Evolutionary conservation across 2,329 filamentous ascomycete genomes (phyloP), one percentile per base, ranked within the genome.

Genomic region (Penicillium sp.): DNA sequence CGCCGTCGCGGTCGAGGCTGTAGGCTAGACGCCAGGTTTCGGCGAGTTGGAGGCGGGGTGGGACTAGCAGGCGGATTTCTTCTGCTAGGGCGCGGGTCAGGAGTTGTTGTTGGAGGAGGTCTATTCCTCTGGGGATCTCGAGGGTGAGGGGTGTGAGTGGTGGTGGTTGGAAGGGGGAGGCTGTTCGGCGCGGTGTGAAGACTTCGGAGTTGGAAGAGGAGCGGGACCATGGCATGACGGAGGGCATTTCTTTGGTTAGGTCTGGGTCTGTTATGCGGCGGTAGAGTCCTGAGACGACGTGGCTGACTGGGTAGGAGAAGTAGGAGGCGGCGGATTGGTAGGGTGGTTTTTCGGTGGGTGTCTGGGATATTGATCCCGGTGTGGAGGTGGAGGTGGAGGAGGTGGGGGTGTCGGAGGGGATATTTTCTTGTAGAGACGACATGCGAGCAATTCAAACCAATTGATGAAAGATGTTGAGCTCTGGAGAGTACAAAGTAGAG

Each of bases 1-100:
- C 91, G 13, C 94, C 94, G 73, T 99, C 87, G 75, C 95, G 89
- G 68, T 96, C 92, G 36, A 99, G 80, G 63, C 91, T 95, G 76
- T 97, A 99, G 38, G 88, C 83, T 50, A 97, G 78, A 53, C 82
- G 83, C 94, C 94, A 99, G 60, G 88, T 85, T 65, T 97, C 92
- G 59, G 88, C 85, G 44, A 99, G 86, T 74, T 96, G 91, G 59
- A 97, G 77, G 48, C 94, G 83, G 63, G 95, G 87, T 0, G 94
- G 94, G 23, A 97, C 80, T 68, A 97, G 87, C 39, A 95, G 84
- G 47, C 94, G 84, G 56, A 97, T 96, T 78, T 97, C 94, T 76
- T 97, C 94, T 3, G 93, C 94, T 31, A 97, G 79, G 11, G 86
- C 83, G 49, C 80, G 79, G 19, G 83, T 88, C 55, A 99, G 81